Evolutionary conservation across 2,329 filamentous ascomycete species (phyloP).

Genomic region (Myriosclerotinia scirpicola): DNA sequence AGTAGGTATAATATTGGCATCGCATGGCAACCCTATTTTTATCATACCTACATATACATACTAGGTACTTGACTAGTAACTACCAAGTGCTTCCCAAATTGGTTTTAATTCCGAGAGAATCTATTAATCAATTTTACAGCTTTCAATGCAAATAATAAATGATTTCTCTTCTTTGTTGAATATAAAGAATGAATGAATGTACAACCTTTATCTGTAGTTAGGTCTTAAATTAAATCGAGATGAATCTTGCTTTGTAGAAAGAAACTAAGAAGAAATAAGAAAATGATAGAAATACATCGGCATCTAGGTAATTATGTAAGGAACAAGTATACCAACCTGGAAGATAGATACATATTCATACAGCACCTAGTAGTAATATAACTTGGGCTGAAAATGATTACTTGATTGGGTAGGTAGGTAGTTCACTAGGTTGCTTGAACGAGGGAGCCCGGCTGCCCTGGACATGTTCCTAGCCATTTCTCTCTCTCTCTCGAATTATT

Average conservation of each 20-base stretch:
- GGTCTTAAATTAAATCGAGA: no score
- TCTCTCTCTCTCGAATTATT: background rate
- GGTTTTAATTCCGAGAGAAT: no score
- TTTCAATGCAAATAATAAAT: no score
- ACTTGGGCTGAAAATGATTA: conserved; percentile 5
- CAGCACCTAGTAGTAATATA: background rate
- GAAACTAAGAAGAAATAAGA: background rate
- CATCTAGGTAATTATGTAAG: no score
- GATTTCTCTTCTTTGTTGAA: no score
- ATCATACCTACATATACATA: background rate
- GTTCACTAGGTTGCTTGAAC: background rate
- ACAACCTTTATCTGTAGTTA: no score
- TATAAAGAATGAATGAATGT: no score
- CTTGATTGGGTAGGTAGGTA: background rate
- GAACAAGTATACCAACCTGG: background rate
- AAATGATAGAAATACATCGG: conserved; percentile 1
- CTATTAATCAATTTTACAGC: background rate
- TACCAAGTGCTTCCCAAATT: no score
- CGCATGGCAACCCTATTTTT: background rate
- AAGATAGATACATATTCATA: no score
- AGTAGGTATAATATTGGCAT: background rate
- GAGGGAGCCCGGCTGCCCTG: background rate
- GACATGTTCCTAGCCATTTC: background rate
- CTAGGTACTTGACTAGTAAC: background rate
- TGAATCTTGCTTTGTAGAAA: no score